These are phyloP conservation scores for Miscanthus lutarioriparius DNA, from an alignment of 176 grass and related monocot genomes.

Conservation along the genomic window DNA sequence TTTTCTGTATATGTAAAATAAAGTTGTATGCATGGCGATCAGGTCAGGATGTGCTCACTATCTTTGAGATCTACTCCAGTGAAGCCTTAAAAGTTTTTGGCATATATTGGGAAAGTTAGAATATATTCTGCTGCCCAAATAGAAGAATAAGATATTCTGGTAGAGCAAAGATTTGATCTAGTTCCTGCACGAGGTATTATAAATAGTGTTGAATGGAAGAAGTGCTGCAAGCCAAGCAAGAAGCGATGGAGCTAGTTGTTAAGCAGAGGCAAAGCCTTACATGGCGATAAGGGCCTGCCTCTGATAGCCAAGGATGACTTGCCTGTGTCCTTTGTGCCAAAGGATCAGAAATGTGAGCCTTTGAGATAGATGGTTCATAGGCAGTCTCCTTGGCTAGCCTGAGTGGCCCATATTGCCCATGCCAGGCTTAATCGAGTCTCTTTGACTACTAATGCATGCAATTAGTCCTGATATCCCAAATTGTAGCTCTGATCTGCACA, in stretches of 20 bases:
- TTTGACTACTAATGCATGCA: not conserved
- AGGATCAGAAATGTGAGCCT: slow-evolving; percentile 2
- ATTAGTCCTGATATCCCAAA: not conserved
- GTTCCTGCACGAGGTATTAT: not conserved
- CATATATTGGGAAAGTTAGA: slow-evolving; percentile 3
- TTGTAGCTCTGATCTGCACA: not conserved
- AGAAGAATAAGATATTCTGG: slow-evolving; percentile 4
- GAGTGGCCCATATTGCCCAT: slow-evolving; percentile 28
- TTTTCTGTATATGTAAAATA: not conserved
- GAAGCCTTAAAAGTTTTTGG: slow-evolving; percentile 14
- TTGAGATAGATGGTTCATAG: slow-evolving; percentile 24
- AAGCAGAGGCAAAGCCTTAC: slow-evolving; percentile 1
- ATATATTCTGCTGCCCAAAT: slow-evolving; percentile 7
- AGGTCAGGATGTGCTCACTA: not conserved
- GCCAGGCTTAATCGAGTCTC: slow-evolving; percentile 16
- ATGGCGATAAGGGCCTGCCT: slow-evolving; percentile 8
- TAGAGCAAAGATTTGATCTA: not conserved
- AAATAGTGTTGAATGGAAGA: slow-evolving; percentile 22
- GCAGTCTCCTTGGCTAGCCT: slow-evolving; percentile 51
- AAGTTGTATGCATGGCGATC: not conserved
- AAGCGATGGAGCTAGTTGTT: not conserved
- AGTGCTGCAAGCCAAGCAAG: not conserved
- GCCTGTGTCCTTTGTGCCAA: slow-evolving; percentile 9
- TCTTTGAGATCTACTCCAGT: slow-evolving; percentile 13
- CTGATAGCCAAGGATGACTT: slow-evolving; percentile 44